Evolutionary conservation across 1,284 basidiomycete species (phyloP), one percentile per base, ranked within the genome.

Genomic region (Rhizoctonia solani): DNA sequence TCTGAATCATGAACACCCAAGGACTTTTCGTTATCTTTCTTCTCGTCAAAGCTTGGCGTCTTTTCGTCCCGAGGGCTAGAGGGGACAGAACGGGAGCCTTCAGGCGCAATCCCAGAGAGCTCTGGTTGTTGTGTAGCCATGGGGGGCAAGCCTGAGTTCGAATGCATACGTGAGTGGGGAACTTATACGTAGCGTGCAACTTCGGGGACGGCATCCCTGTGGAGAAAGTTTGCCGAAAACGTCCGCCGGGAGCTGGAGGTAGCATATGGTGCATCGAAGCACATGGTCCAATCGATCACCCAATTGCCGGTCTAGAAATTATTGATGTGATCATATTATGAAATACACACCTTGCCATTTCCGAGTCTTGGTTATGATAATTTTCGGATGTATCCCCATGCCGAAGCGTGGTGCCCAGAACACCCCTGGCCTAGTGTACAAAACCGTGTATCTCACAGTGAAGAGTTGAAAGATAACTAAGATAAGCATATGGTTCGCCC

Each of bases 241-340:
- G 14, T 13, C 32, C 25, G 58, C 47, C 50, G 50, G 6, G 9
- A 50, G 21, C n/a, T n/a, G 6, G 23, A 3, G 16, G 50, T n/a
- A 52, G 44, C 58, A 63, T 63, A 47, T 63, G 58, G 46, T 27
- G 4, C 58, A 34, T 23, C 32, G 46, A 52, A 63, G 58, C 58
- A 63, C 47, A 39, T 63, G 58, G 30, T 61, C 58, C 9, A 34
- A 21, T 37, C 16, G 46, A 19, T 32, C 16, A 16, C 9, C 8
- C 44, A 23, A 14, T 50, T 50, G 58, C 58, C 47, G 58, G 47
- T 63, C 27, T 5, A 30, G 21, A 32, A 44, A 21, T 50, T n/a
- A n/a, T n/a, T n/a, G n/a, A n/a, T n/a, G n/a, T n/a, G n/a, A n/a
- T 59, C 46, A 61, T 61, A 44, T 50, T 61, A 50, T 37, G 58